Conservation (phyloP, 192 early-diverging fungal species). For the Backusella tarrabulga region DNA sequence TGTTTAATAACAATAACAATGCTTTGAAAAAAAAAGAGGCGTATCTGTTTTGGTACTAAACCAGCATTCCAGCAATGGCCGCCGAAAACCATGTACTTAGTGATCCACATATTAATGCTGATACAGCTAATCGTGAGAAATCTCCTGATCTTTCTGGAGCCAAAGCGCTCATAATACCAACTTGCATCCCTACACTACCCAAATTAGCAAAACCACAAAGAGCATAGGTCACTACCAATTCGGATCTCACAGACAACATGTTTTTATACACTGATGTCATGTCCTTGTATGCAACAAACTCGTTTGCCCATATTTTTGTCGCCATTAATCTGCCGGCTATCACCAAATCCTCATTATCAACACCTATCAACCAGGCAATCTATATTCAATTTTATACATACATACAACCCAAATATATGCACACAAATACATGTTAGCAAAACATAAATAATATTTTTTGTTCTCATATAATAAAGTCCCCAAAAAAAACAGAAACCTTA, state of each 20-base stretch:
- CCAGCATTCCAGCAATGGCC: constrained; percentile 73
- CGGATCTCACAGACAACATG: constrained; percentile 45
- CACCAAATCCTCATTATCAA: constrained; percentile 40
- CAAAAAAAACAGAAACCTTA: not conserved
- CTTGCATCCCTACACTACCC: constrained; percentile 82
- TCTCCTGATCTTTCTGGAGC: constrained; percentile 67
- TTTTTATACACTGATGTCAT: constrained; percentile 34
- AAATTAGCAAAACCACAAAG: constrained; percentile 88
- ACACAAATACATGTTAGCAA: not conserved
- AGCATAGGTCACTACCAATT: constrained; percentile 66
- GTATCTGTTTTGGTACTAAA: not conserved
- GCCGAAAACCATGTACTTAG: constrained; percentile 79
- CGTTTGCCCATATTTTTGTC: constrained; percentile 80
- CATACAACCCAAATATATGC: too few relatives aligned
- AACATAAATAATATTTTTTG: not conserved
- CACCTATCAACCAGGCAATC: constrained; percentile 58
- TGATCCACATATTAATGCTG: constrained; percentile 78
- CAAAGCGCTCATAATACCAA: constrained; percentile 71
- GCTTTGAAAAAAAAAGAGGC: not conserved
- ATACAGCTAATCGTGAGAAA: constrained; percentile 69
- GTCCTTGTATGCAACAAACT: constrained; percentile 76
- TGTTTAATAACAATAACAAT: not conserved
- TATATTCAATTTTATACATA: not conserved
- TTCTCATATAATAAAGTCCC: not conserved
- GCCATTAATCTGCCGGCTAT: constrained; percentile 65